phyloP scores from a whole-genome alignment of 495 filamentous ascomycete genomes.

The Parathielavia hyrcaniae region DNA sequence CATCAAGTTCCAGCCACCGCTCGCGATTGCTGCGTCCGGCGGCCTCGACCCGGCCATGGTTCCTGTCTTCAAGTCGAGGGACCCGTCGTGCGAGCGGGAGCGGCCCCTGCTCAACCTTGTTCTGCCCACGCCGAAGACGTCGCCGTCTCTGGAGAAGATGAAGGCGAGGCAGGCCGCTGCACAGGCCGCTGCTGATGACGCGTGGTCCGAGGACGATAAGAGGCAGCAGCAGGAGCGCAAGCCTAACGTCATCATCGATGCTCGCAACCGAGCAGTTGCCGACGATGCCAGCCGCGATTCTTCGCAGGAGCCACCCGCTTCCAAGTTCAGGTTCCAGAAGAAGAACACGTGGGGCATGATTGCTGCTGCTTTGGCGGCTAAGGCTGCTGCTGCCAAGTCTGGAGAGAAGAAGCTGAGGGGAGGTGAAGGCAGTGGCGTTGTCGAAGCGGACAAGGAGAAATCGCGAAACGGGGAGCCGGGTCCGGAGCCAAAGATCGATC shows the following conservation, averaged over 20 bases:
- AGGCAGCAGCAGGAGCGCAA: constrained; percentile 18
- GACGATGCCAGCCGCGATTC: constrained; percentile 51
- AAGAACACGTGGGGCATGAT: constrained; percentile 39
- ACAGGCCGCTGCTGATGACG: constrained; percentile 8
- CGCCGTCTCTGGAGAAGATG: constrained; percentile 40
- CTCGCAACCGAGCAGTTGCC: constrained; percentile 32
- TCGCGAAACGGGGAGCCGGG: constrained; percentile 6
- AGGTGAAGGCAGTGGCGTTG: constrained; percentile 1
- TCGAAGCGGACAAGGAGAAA: constrained; percentile 18
- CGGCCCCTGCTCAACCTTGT: constrained; percentile 50
- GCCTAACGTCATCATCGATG: constrained; percentile 14
- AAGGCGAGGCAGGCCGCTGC: constrained; percentile 13
- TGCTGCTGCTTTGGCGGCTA: constrained; percentile 34
- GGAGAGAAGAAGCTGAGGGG: constrained; percentile 18
- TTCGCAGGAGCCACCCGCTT: constrained; percentile 23
- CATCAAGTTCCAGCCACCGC: constrained; percentile 24
- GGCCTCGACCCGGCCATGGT: constrained; percentile 8
- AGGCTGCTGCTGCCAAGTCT: constrained; percentile 27
- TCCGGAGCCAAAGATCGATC: constrained; percentile 1
- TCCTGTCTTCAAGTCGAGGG: constrained; percentile 38
- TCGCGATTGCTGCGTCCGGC: not conserved
- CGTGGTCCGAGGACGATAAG: constrained; percentile 6
- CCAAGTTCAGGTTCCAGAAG: constrained; percentile 31
- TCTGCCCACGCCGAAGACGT: constrained; percentile 44
- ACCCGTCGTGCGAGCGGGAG: constrained; percentile 45